Conservation (phyloP, 2,329 filamentous ascomycete species). For the Rhytidhysteron rufulum region DNA sequence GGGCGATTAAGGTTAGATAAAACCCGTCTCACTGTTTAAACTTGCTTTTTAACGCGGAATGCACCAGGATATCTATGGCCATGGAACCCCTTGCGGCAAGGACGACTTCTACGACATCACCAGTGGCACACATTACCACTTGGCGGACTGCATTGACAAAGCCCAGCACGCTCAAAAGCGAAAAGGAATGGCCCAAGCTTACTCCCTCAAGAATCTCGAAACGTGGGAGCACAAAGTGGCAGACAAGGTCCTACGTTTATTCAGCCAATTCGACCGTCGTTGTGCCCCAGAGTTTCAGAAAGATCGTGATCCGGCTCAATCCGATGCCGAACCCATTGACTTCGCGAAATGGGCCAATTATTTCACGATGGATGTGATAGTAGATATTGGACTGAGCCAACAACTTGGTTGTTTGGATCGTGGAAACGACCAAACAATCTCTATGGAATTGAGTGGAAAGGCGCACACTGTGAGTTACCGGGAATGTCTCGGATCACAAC, state of each 20-base stretch:
- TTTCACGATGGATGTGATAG: conserved; percentile 56
- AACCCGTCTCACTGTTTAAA: neutral
- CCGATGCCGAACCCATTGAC: conserved; percentile 46
- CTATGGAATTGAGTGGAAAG: conserved; percentile 44
- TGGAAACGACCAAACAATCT: conserved; percentile 45
- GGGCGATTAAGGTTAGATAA: conserved; percentile 35
- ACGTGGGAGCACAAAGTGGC: conserved; percentile 54
- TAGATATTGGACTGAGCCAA: conserved; percentile 52
- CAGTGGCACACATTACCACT: conserved; percentile 48
- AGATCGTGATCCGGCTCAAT: conserved; percentile 15
- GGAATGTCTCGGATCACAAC: conserved; percentile 50
- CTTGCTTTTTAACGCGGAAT: neutral
- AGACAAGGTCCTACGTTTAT: conserved; percentile 46
- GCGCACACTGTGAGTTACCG: conserved; percentile 45
- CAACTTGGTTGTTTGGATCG: conserved; percentile 51
- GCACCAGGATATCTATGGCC: conserved; percentile 45
- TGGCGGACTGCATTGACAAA: conserved; percentile 52
- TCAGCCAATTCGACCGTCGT: conserved; percentile 42
- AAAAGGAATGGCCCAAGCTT: conserved; percentile 49
- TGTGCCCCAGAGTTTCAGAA: conserved; percentile 36
- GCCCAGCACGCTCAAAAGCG: conserved; percentile 51
- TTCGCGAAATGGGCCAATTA: conserved; percentile 53
- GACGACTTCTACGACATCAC: conserved; percentile 46
- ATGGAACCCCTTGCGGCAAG: conserved; percentile 50
- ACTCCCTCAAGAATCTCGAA: conserved; percentile 53